Percentiles rank a stretch among this genome's conserved stretches.
Evolutionary conservation across 441 rosid species (phyloP).

Genomic region (Aquilaria agallochum): DNA sequence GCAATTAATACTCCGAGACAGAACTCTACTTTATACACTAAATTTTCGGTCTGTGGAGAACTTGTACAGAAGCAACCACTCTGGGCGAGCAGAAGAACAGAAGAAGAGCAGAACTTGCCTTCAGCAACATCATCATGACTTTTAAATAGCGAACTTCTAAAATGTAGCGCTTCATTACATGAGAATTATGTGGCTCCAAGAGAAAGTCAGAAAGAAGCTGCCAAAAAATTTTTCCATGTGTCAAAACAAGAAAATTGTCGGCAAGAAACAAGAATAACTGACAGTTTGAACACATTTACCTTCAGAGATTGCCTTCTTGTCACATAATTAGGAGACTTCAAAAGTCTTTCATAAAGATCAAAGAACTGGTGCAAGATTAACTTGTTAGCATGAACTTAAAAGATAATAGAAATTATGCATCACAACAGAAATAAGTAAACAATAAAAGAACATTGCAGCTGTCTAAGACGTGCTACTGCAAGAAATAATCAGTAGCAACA

Average conservation of each 20-base stretch:
- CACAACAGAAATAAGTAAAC: conserved; percentile 1
- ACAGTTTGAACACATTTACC: conserved; percentile 42
- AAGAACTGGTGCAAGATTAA: conserved; percentile 68
- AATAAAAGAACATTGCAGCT: conserved; percentile 6
- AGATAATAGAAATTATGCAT: conserved; percentile 6
- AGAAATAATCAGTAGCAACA: not conserved
- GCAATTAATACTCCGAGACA: too few relatives aligned
- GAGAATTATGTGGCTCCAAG: conserved; percentile 79
- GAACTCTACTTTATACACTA: too few relatives aligned
- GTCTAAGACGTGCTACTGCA: conserved; percentile 2
- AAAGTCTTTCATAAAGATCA: conserved; percentile 66
- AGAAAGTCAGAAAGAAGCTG: conserved; percentile 94
- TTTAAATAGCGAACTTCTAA: conserved; percentile 83
- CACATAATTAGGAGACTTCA: conserved; percentile 89
- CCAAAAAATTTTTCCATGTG: conserved; percentile 22
- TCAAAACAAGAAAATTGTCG: conserved; percentile 10
- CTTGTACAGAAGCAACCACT: too few relatives aligned
- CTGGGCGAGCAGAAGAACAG: too few relatives aligned
- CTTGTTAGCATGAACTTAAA: conserved; percentile 22
- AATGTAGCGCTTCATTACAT: conserved; percentile 87
- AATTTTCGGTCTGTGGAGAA: too few relatives aligned
- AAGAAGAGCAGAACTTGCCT: conserved; percentile 32
- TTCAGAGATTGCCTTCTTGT: conserved; percentile 95
- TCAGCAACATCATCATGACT: conserved; percentile 85
- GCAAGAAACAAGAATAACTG: conserved; percentile 10